Evolutionary conservation across 208 protist genomes (phyloP), one percentile per base, ranked within the genome.

Genomic region (Borovskyia barvae): DNA sequence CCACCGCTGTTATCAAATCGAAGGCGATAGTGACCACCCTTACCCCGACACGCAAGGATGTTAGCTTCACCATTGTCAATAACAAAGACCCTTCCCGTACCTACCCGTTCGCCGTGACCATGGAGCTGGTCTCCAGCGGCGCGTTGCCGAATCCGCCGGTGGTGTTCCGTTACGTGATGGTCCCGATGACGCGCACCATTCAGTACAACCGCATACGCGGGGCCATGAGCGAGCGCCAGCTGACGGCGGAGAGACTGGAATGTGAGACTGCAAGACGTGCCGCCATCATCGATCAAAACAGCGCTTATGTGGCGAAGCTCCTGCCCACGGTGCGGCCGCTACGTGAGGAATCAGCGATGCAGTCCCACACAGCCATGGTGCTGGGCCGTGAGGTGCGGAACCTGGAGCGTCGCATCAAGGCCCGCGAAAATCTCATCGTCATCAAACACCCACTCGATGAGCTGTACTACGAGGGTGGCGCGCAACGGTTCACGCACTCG

Each of bases 381-480:
- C 55, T 80, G 5, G 53, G 65, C 0, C 74, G 79, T 22, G 77
- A 89, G 48, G 81, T 90, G 57, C 74, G 77, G 36, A 57, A 71
- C 56, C 53, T 87, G 12, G 82, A 91, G 68, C 71, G 74, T 7
- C 48, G 79, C n/a, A 50, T 92, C 6, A 61, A 78, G 39, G 64
- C 71, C 14, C 70, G 78, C 19, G 57, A 53, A 48, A 53, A 50
- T 69, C 52, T 60, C 20, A 51, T 69, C 5, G 62, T 63, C 36
- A 40, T 46, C 28, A 89, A 85, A 58, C 80, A 96, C 68, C 84
- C 79, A 15, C 76, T 96, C 19, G 90, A 94, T 60, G 29, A 48
- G 35, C 62, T 94, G 12, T 94, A 96, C 72, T 77, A 92, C 28
- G 82, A 83, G 15, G 91, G 87, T 32, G 91, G 91, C 9, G 82